Base-by-base conservation (phyloP, 371 early-diverging fungal genomes). In the Mucor circinelloides region DNA sequence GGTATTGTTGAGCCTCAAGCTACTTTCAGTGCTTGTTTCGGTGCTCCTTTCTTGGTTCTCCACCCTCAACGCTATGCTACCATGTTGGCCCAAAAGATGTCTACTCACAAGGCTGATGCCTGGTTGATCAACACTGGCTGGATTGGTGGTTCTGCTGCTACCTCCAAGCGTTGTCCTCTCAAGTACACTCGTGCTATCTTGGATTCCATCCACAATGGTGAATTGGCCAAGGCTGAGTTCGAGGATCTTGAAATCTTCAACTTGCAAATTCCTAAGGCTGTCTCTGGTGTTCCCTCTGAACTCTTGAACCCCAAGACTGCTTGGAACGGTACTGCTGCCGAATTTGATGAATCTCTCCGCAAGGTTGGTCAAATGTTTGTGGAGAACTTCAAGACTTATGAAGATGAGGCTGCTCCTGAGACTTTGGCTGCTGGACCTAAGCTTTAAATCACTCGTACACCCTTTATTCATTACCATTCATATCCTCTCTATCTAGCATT, bases 51-150 rank as follows among this genome's bases (percentile, higher is more conserved):
- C 94, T 83, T 98, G 44, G 96, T 97, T 63, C 93, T 94, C 85
- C 99, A 98, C 81, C 99, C 99, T 52, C 91, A 91, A 74, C 93
- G 93, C 74, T 98, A 98, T 84, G 99, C 99, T 32, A 88, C 90
- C 77, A 98, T 98, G 97, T 86, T 98, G 64, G 97, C 98, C 9
- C 88, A 94, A 42, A 95, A 97, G 91, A 96, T 98, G 89, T 78
- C 88, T 70, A 57, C 92, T 58, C 94, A 98, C 87, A 84, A 89
- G 78, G 93, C 93, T 60, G 83, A 94, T 78, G 97, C 93, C 27
- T 98, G 98, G 97, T 84, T 98, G 79, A 91, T 98, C 87, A 98
- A 98, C 91, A 98, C 99, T 50, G 99, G 99, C 58, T 98, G 99
- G 98, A 94, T 87, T 77, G 97, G 98, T 76, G 99, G 98, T 58